A percentile compares a stretch with the other conserved stretches of the same genome.
phyloP scores from a whole-genome alignment of 352 stramenopile genomes.

The Phytophthora pisi region DNA sequence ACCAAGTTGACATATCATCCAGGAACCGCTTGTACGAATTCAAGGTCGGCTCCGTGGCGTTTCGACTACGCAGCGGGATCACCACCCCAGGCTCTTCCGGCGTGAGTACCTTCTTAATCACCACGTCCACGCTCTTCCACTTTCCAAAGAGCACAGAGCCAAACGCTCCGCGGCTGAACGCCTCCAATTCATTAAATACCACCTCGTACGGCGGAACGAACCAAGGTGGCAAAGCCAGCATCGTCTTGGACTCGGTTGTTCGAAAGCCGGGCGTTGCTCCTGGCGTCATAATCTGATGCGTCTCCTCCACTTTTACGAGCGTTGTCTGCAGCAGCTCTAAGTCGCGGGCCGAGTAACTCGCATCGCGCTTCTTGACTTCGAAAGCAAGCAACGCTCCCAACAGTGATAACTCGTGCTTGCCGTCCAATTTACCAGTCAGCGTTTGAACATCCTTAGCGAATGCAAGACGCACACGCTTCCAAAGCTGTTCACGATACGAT shows the following conservation, averaged over 20 bases:
- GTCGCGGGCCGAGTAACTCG: constrained; percentile 18
- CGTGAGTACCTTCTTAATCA: constrained; percentile 36
- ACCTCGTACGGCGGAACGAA: constrained; percentile 44
- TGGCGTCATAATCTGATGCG: constrained; percentile 11
- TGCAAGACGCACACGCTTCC: constrained; percentile 29
- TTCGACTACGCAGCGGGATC: constrained; percentile 12
- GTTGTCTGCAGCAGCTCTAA: constrained; percentile 25
- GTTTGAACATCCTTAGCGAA: constrained; percentile 27
- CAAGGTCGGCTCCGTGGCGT: constrained; percentile 4
- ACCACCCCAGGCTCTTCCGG: constrained; percentile 7
- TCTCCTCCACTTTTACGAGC: constrained; percentile 24
- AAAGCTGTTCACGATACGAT: constrained; percentile 28
- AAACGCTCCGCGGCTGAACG: constrained; percentile 28
- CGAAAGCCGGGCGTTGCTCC: constrained; percentile 1
- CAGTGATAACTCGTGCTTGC: constrained; percentile 22
- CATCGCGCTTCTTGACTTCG: constrained; percentile 30
- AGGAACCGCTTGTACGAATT: constrained; percentile 23
- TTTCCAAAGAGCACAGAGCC: constrained; percentile 36
- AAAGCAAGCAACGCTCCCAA: constrained; percentile 24
- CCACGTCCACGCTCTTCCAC: constrained; percentile 32
- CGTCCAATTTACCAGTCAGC: constrained; percentile 19
- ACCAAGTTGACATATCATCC: constrained; percentile 33
- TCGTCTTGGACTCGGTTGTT: constrained; percentile 12
- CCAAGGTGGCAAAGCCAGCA: constrained; percentile 22
- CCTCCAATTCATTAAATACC: constrained; percentile 27